A percentile compares a stretch with the other conserved stretches of the same genome.
These are phyloP conservation scores for Aspergillus baeticus DNA, from an alignment of 495 filamentous ascomycete genomes.

Conservation along the genomic window DNA sequence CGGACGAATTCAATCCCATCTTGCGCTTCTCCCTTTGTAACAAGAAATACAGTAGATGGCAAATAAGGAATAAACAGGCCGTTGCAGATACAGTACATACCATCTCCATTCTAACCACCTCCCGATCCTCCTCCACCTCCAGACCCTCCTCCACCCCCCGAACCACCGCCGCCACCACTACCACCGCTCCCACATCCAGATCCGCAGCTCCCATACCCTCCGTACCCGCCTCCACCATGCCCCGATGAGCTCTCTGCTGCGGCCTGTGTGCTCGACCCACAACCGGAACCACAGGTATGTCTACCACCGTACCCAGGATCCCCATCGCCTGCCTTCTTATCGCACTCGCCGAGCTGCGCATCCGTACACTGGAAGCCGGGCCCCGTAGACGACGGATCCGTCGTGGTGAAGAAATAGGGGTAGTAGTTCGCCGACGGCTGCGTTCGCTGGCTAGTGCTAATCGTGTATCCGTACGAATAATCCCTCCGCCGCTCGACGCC, in stretches of 20 bases:
- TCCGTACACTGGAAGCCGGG: conserved; percentile 4
- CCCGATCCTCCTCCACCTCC: background rate
- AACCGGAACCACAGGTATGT: conserved; percentile 7
- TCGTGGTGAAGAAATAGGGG: background rate
- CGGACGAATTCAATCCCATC: too few relatives aligned
- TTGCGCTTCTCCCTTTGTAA: too few relatives aligned
- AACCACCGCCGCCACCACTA: background rate
- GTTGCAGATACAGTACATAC: too few relatives aligned
- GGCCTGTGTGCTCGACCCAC: background rate
- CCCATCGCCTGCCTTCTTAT: conserved; percentile 1
- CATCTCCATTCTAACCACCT: background rate
- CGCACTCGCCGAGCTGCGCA: conserved; percentile 1
- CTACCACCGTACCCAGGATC: background rate
- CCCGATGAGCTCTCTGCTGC: too few relatives aligned
- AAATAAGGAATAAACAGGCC: too few relatives aligned
- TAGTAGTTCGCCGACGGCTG: background rate
- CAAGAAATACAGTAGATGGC: too few relatives aligned
- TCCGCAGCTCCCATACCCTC: background rate
- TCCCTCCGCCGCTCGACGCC: background rate
- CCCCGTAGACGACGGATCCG: background rate
- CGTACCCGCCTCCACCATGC: too few relatives aligned
- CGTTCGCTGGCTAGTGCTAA: too few relatives aligned
- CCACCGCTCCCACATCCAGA: background rate
- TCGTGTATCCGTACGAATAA: too few relatives aligned
- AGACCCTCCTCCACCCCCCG: background rate